A percentile compares a stretch with the other conserved stretches of the same genome.
Conservation (phyloP, 208 protist species). For the Giardia muris region DNA sequence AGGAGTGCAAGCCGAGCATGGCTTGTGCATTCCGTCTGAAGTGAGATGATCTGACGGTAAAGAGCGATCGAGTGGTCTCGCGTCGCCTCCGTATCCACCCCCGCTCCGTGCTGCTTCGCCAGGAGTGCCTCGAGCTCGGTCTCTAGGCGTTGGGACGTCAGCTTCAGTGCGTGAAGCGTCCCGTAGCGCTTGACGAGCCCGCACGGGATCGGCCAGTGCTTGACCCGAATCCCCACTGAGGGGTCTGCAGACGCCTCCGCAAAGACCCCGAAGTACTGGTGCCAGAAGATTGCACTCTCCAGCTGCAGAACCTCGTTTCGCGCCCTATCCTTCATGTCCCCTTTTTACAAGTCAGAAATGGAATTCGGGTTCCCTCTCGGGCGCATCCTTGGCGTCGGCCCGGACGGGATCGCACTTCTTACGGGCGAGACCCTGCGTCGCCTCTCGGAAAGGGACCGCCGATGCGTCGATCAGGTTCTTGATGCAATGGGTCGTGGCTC, state of each 20-base stretch:
- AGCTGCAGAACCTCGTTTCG: neutral
- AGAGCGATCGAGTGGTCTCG: neutral
- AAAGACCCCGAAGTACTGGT: neutral
- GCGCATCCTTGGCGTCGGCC: too few species aligned
- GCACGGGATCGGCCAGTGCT: neutral
- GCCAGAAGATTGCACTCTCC: neutral
- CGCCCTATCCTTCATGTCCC: neutral
- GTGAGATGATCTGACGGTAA: neutral
- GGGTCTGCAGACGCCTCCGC: too few species aligned
- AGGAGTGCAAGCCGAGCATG: neutral
- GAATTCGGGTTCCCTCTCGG: too few species aligned
- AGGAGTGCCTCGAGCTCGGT: neutral
- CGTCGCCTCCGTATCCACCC: neutral
- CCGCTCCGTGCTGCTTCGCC: neutral
- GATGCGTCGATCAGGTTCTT: too few species aligned
- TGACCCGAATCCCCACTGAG: neutral
- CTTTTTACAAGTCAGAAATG: too few species aligned
- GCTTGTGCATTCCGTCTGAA: neutral
- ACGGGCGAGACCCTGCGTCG: too few species aligned
- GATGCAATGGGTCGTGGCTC: too few species aligned
- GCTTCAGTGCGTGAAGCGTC: neutral
- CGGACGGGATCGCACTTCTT: too few species aligned
- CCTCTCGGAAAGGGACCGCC: too few species aligned
- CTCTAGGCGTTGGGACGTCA: neutral
- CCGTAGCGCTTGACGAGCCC: neutral